Conservation (phyloP, 495 filamentous ascomycete species). For the Aspergillus avenaceus region DNA sequence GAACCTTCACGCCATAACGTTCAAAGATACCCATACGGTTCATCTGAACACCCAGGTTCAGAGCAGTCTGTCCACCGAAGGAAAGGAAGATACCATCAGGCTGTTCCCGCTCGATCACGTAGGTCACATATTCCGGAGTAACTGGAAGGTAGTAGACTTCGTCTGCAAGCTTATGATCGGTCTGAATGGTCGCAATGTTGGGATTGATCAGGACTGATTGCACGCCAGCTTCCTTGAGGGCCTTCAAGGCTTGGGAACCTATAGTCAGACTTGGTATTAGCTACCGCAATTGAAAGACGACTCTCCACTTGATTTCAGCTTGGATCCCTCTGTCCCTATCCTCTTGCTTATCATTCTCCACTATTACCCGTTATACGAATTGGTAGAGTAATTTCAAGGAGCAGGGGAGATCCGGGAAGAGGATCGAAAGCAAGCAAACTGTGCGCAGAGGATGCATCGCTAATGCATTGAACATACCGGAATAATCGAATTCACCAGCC, state of each 20-base stretch:
- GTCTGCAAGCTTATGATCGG: slow-evolving; percentile 89
- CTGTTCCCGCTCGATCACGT: slow-evolving; percentile 90
- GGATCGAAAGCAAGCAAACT: no score
- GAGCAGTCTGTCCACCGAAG: slow-evolving; percentile 94
- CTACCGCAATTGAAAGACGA: neutral
- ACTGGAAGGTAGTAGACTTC: slow-evolving; percentile 99
- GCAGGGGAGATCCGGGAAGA: no score
- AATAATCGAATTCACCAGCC: slow-evolving; percentile 98
- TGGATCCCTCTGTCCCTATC: neutral
- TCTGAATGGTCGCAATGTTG: slow-evolving; percentile 98
- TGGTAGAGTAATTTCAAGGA: no score
- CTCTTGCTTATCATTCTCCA: neutral
- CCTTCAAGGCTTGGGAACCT: slow-evolving; percentile 89
- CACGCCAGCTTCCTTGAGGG: slow-evolving; percentile 95
- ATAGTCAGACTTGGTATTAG: slow-evolving; percentile 14
- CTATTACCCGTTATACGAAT: neutral
- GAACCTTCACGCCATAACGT: slow-evolving; percentile 80
- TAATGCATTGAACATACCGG: slow-evolving; percentile 61
- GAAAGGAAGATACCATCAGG: slow-evolving; percentile 97
- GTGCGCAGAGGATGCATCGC: no score
- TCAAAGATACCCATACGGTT: slow-evolving; percentile 89
- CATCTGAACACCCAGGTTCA: slow-evolving; percentile 84
- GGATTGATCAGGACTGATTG: slow-evolving; percentile 96
- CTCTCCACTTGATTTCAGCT: neutral
- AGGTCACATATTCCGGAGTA: slow-evolving; percentile 90